Evolutionary conservation across 805 yeast genomes (phyloP).

Genomic region (Ogataea methanolica): DNA sequence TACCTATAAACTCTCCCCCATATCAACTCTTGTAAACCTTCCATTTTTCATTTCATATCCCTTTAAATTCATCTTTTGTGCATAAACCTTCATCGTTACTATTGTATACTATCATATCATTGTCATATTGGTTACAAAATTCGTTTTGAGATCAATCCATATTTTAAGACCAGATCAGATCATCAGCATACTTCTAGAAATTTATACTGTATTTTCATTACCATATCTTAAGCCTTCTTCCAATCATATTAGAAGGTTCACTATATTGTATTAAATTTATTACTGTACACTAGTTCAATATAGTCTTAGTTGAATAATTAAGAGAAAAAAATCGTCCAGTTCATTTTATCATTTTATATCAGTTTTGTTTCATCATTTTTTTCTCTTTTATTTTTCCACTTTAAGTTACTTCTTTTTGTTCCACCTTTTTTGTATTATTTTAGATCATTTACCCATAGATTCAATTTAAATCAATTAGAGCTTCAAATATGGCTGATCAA

Average conservation of each 20-base stretch:
- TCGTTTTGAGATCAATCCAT: not conserved
- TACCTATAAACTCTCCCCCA: too few species aligned
- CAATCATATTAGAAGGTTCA: not conserved
- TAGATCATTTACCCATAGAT: too few species aligned
- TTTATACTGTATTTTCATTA: not conserved
- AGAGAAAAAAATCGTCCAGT: too few species aligned
- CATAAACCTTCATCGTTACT: not conserved
- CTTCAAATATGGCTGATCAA: slow-evolving; percentile 28
- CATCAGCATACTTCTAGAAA: not conserved
- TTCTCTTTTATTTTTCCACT: slow-evolving; percentile 1
- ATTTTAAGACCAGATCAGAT: not conserved
- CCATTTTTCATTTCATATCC: too few species aligned
- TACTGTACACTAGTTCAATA: slow-evolving; percentile 1
- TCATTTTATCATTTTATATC: not conserved
- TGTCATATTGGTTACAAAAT: too few species aligned
- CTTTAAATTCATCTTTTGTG: not conserved
- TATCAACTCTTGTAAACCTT: too few species aligned
- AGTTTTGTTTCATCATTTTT: not conserved
- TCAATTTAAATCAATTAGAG: not conserved
- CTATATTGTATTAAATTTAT: not conserved
- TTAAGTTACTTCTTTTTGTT: not conserved
- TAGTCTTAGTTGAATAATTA: not conserved
- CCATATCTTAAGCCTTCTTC: not conserved
- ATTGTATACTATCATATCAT: too few species aligned
- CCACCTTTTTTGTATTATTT: too few species aligned